Evolutionary conservation across 176 grass and related monocot genomes (phyloP), one percentile per base, ranked within the genome.

Genomic region (Rhynchospora pubera): DNA sequence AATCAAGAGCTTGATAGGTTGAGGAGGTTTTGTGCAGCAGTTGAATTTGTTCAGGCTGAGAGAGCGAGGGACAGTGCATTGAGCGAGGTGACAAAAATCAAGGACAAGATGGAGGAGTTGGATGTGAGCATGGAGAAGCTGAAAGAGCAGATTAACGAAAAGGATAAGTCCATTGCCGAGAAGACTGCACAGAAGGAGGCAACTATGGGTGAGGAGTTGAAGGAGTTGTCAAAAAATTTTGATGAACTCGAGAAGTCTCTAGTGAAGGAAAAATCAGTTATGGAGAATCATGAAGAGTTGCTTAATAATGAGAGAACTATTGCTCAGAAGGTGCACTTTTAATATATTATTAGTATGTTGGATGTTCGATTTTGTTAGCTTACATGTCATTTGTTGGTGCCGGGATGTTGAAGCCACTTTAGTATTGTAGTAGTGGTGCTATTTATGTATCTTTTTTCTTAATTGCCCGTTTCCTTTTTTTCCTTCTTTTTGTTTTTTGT

Each of bases 261-360:
- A 77, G 91, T 99, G 43, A 99, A 99, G 87, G 92, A 99, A 87
- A 88, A 92, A 85, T 95, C 96, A 65, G 80, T 94, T 65, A 85
- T 99, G 92, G 85, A 83, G 61, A 93, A 99, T 78, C 86, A 91
- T 79, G 91, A 93, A 82, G 96, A 99, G 80, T 89, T 75, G 47
- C 78, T 99, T n/a, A 89, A 79, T 32, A 84, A 90, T 30, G 96
- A 99, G 86, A 84, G 93, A 78, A 90, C 82, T 44, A 85, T 68
- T 19, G 76, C 58, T 77, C 77, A 90, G 60, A 99, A 93, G 96
- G 96, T 99, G 65, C 71, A 73, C 44, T 64, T 19, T 84, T 50
- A 60, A 18, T 78, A 82, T 34, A 34, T 34, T 34, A 34, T 34
- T 34, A 34, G 32, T 34, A 34, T 34, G 32, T 34, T 34, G 47